Conservation (phyloP, 2,329 filamentous ascomycete species). For the Colletotrichum theobromicola region DNA sequence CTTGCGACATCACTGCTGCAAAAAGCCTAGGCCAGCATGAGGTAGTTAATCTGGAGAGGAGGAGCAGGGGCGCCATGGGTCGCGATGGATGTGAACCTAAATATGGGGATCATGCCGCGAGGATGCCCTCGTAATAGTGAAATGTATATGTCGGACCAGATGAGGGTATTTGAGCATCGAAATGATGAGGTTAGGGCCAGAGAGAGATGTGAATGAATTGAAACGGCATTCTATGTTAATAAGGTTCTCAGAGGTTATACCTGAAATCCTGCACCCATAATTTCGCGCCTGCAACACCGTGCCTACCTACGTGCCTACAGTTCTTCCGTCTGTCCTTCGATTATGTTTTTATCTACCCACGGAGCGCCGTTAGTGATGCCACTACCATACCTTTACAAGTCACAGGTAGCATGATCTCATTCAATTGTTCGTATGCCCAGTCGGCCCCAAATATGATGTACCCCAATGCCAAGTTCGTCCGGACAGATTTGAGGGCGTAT, state of each 20-base stretch:
- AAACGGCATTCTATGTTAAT: not conserved
- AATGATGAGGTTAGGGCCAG: not conserved
- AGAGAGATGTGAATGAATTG: slow-evolving; percentile 6
- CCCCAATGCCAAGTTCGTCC: not conserved
- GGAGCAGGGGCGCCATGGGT: not conserved
- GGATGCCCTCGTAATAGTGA: not conserved
- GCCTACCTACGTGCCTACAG: not conserved
- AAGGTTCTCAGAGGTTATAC: too few species aligned
- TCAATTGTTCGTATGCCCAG: not conserved
- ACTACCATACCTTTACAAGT: not conserved
- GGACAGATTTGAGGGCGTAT: not conserved
- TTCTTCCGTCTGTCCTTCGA: not conserved
- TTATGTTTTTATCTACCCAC: not conserved
- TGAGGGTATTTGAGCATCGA: not conserved
- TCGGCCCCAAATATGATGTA: not conserved
- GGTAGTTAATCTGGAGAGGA: slow-evolving; percentile 12
- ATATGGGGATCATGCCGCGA: not conserved
- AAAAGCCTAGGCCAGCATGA: not conserved
- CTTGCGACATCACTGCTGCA: slow-evolving; percentile 11
- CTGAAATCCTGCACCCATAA: not conserved
- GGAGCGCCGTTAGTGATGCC: not conserved
- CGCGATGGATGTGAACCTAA: not conserved
- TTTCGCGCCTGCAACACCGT: not conserved
- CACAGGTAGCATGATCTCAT: not conserved
- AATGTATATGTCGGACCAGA: slow-evolving; percentile 10